Conservation (phyloP, 2,329 filamentous ascomycete species). For the Pseudogymnoascus sp. region DNA sequence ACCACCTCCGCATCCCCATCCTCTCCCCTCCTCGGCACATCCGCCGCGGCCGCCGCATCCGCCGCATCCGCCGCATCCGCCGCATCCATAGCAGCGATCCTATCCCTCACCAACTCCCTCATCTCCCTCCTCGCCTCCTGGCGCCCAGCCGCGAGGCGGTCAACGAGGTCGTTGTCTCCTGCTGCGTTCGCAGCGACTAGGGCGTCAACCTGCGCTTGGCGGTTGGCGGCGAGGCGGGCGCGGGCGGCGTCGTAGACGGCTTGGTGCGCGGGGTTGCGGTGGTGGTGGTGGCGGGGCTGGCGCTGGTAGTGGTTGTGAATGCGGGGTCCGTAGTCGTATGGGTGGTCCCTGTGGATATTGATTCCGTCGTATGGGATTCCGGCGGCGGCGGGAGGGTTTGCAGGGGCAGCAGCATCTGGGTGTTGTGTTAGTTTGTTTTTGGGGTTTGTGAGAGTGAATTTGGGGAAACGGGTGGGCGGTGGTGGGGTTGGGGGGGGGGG, state of each 20-base stretch:
- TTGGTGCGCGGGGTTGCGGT: neutral
- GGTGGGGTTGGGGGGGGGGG: too few relatives aligned
- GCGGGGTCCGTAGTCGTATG: too few relatives aligned
- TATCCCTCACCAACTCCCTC: neutral
- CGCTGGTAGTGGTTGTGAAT: too few relatives aligned
- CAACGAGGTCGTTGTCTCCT: neutral
- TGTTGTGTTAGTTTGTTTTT: neutral
- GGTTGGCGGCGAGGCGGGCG: neutral
- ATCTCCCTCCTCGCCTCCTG: neutral
- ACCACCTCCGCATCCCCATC: neutral
- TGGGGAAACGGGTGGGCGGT: too few relatives aligned
- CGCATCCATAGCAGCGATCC: neutral
- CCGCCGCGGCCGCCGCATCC: neutral
- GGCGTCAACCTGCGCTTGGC: neutral
- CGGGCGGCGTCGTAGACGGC: neutral
- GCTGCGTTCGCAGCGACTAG: neutral
- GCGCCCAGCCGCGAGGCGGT: neutral
- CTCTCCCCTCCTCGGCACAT: neutral
- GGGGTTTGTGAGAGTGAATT: neutral
- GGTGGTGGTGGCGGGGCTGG: neutral
- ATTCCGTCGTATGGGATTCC: too few relatives aligned
- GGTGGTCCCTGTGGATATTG: too few relatives aligned
- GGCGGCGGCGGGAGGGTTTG: neutral
- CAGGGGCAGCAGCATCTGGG: neutral
- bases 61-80: neutral